Evolutionary conservation across 352 stramenopile genomes (phyloP).

Genomic region (Lagenidium sp.): DNA sequence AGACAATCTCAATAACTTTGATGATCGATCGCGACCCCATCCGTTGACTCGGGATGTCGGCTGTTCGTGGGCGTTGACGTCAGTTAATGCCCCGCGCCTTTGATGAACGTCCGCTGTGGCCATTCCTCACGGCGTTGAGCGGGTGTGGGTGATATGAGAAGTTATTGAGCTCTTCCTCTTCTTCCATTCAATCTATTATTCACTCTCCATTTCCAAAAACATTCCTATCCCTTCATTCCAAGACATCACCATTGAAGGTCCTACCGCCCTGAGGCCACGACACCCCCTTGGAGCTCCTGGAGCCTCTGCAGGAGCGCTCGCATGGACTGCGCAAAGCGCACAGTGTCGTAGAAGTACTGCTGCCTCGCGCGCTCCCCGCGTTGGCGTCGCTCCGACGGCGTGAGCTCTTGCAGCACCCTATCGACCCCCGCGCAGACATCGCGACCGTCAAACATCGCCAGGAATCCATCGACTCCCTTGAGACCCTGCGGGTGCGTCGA

Average conservation of each 20-base stretch:
- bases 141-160: background rate
- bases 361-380: conserved; percentile 26
- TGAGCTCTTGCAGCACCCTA: conserved; percentile 21
- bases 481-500: conserved; percentile 22
- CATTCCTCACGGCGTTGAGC: background rate
- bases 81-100: background rate
- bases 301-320: conserved; percentile 47
- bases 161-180: background rate
- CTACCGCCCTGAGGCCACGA: too few species aligned
- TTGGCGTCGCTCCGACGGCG: conserved; percentile 17
- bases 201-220: background rate
- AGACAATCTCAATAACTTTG: conserved; percentile 16
- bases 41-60: conserved; percentile 17
- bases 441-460: conserved; percentile 21
- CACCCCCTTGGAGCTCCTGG: conserved; percentile 60
- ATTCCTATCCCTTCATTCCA: too few species aligned
- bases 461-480: conserved; percentile 24
- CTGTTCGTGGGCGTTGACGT: background rate
- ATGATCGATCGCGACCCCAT: conserved; percentile 13
- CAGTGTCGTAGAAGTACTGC: conserved; percentile 53
- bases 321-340: conserved; percentile 59
- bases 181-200: background rate
- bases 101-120: background rate
- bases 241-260: too few species aligned
- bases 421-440: conserved; percentile 36